Evolutionary conservation across 2,329 filamentous ascomycete genomes (phyloP), one percentile per base, ranked within the genome.

Genomic region (Claviceps sp.): DNA sequence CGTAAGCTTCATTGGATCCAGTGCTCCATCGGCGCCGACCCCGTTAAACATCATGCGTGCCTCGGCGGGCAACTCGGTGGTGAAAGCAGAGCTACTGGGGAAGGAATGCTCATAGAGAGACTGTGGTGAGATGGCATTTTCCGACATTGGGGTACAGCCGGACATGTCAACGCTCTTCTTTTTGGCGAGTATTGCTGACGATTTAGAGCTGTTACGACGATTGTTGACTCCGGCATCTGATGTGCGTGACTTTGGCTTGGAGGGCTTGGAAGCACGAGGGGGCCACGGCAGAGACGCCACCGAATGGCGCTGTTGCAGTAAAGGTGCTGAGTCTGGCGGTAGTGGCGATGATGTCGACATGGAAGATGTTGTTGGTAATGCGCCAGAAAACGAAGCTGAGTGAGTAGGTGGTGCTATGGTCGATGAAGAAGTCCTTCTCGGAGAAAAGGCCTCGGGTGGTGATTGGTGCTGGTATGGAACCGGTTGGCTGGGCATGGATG

Each of bases 1-100:
- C 46, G 57, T 54, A 1, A 60, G 26, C 26, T 29, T 29, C 26
- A 9, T 29, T 29, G 26, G 26, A 29, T 29, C 26, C 26, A 29
- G 26, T 29, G 26, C 60, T 5, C 62, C 59, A 29, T 48, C 61
- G 56, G 66, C 60, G 34, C 65, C 63, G 13, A 66, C 50, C 6
- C 64, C 64, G 6, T 52, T 53, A 40, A 63, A 57, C 56, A 74
- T 61, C 68, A 71, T 68, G 56, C 67, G 71, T 2, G 68, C 65
- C 47, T 74, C 71, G 1, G 66, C 56, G 0, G 72, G 65, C 6
- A 75, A 57, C 53, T 72, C 67, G 0, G 69, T 58, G 0, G 71
- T 73, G 49, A 74, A 75, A 1, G 60, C 61, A 0, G 71, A 72
- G 1, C 55, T 54, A 2, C 57, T 56, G 1, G 62, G 14, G 4